Base-by-base conservation (phyloP, 352 stramenopile genomes). In the Phytophthora pseudosyringae region DNA sequence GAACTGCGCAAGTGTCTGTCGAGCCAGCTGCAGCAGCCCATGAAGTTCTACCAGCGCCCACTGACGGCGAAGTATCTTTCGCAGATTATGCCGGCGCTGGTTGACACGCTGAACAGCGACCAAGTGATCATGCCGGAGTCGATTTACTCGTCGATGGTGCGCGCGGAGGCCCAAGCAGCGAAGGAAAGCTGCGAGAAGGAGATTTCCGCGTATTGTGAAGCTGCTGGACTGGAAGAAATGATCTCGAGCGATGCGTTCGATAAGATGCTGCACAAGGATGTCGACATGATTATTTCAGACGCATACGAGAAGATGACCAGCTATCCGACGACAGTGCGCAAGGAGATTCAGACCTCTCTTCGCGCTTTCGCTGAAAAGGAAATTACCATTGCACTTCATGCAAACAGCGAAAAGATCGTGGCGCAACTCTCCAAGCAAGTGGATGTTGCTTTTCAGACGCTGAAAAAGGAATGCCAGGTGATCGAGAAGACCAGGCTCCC, bases 91-190 rank as follows among this genome's bases (percentile, higher is more conserved):
- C 88, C 84, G 28, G 73, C 72, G 16, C 47, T 93, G 12, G 80
- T 91, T 3, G 83, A 94, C 48, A 91, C 83, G 6, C 54, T 96
- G n/a, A 94, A 96, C 62, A 91, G 87, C 25, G 87, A 96, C 57
- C 71, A 90, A 63, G 76, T 96, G 8, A 96, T 96, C 54, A 93
- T 96, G 88, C 88, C 88, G 1, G 88, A 94, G 65, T 94, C 88
- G 4, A 96, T 96, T 64, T 96, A 94, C 58, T 88, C 88, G 46
- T 94, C 86, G 1, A 91, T 96, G 73, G 86, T 93, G 29, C 84
- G 86, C 46, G 84, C 86, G 0, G 82, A 96, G 54, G 86, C 84
- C 5, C 84, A 87, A 40, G 80, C 78, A 15, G 60, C 72, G 3
- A 86, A 91, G 57, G 77, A 85, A 40, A 69, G 64, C 16, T 93